Conservation (phyloP, 768 basidiomycete genomes). For the Xerocomus spinulosus region DNA sequence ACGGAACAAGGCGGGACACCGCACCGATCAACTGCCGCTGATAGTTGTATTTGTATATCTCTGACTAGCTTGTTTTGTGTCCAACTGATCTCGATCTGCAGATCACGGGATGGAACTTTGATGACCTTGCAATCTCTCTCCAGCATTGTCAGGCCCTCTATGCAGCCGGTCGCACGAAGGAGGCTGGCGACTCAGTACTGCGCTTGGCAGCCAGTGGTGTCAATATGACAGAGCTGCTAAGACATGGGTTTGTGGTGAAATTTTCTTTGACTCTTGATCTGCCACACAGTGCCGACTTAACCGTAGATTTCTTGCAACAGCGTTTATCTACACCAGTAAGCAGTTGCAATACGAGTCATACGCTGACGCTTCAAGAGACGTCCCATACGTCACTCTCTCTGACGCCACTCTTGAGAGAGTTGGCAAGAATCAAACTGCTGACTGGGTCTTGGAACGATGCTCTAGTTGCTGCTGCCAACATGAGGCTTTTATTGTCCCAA, state of each 20-base stretch:
- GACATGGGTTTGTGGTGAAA: neutral
- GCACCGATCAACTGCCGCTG: too few relatives aligned
- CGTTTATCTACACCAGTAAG: neutral
- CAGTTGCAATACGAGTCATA: neutral
- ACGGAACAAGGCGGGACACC: too few relatives aligned
- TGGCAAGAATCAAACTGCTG: slow-evolving; percentile 1
- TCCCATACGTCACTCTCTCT: neutral
- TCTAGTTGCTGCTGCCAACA: neutral
- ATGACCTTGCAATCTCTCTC: too few relatives aligned
- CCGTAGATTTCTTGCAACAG: neutral
- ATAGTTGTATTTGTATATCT: too few relatives aligned
- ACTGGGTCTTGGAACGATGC: slow-evolving; percentile 5
- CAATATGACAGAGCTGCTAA: neutral
- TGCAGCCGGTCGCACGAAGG: neutral
- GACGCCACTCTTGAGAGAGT: neutral
- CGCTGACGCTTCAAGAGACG: neutral
- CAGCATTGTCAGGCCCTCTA: neutral
- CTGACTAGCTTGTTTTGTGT: too few relatives aligned
- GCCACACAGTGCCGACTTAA: too few relatives aligned
- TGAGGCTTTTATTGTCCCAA: neutral
- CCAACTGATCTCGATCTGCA: too few relatives aligned
- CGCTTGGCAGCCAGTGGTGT: neutral
- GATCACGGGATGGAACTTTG: too few relatives aligned
- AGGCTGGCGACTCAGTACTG: neutral
- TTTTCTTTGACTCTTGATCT: neutral